Base-by-base conservation (phyloP, 2,329 filamentous ascomycete genomes). In the Ophiosphaerella korrae region DNA sequence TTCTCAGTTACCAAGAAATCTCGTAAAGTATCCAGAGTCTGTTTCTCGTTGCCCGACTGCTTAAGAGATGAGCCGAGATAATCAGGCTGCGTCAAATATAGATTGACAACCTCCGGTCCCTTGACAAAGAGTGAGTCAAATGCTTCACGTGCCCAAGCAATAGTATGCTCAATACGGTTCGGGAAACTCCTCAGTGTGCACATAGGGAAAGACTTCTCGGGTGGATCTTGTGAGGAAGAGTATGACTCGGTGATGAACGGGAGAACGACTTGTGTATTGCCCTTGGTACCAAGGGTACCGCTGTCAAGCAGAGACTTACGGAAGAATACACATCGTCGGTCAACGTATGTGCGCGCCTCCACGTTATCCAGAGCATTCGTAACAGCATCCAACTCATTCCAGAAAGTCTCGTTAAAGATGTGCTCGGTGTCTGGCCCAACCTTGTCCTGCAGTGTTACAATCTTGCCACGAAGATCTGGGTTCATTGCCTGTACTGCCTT, bases 161-260 rank as follows among this genome's bases (percentile, higher is more conserved):
- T 99, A 0, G 94, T 97, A 75, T 99, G 94, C 77, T 99, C 92
- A 66, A 99, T 99, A 67, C 88, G 88, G 81, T 99, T 99, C 52
- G 94, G 94, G 81, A 99, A 99, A 75, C 92, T 97, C 70, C 90
- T 86, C 55, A 99, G 83, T 5, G 94, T 97, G 75, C 94, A 99
- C 92, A 97, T 97, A 0, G 94, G 94, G 82, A 99, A 97, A 1
- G 94, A 96, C 78, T 97, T 92, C 81, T 99, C 95, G 0, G 94
- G 94, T 1, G 94, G 94, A 73, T 99, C 95, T 73, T 97, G 93
- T 16, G 94, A 97, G 67, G 88, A 91, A 1, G 94, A 97, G 79
- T 99, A 99, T 1, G 94, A 97, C 75, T 99, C 95, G 1, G 94
- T 97, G 57, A 97, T 78, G 63, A 86, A 84, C 9, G 94, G 95